Evolutionary conservation across 2,329 filamentous ascomycete genomes (phyloP), one percentile per base, ranked within the genome.

Genomic region (Alternaria conjuncta): DNA sequence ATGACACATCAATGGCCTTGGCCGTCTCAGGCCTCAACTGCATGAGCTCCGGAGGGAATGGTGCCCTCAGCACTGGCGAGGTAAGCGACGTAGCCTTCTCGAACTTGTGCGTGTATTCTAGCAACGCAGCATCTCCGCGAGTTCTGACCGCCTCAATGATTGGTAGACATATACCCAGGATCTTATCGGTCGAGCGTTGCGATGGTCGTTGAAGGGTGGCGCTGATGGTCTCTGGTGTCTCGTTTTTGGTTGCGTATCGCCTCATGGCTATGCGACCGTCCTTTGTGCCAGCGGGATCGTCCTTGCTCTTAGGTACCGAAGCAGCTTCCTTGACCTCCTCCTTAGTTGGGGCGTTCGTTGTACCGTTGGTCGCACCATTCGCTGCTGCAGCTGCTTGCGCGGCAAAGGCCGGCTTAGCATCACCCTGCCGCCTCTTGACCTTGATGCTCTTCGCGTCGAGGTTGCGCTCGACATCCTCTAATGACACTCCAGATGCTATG

Each of bases 21-120:
- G 92, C 92, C 0, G 94, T 97, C 79, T 97, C 94, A 2, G 88
- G 85, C 1, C 92, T 83, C 15, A 99, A 85, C 66, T 93, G 86
- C 96, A 99, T 98, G 47, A 98, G 84, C 63, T 90, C 88, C 69
- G 90, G 82, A 1, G 93, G 90, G 84, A 97, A 99, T 0, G 96
- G 96, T 1, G 96, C 95, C 75, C 89, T 91, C 67, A 99, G 85
- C 13, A 99, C 94, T 0, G 95, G 93, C 1, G 94, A 95, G 13
- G 89, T 96, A 63, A 99, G 85, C 3, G 92, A 95, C 1, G 93
- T 97, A 1, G 95, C 96, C 83, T 95, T 97, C 78, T 99, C 96
- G 72, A 99, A 99, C 80, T 96, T 97, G 86, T 97, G 94, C 1
- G 96, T 98, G 81, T 97, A 98, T 55, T 92, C 91, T 47, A 99